Base-by-base conservation (phyloP, 768 basidiomycete species). In the Gloeophyllum trabeum region DNA sequence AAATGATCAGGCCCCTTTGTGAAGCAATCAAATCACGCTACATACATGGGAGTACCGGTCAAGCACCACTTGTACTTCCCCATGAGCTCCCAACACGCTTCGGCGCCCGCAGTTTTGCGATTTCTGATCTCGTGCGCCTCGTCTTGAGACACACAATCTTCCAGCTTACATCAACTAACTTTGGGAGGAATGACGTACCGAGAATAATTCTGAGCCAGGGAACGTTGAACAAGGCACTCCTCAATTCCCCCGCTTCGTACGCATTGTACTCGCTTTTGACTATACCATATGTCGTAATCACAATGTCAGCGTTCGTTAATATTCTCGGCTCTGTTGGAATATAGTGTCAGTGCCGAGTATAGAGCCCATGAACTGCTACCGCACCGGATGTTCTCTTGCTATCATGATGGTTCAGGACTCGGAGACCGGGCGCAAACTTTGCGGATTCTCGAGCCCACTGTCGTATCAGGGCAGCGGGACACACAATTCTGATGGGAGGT, bases 121-220 rank as follows among this genome's bases (percentile, higher is more conserved):
- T 73, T 71, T 60, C 76, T 77, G 63, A 79, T 77, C 42, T 67
- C 70, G 48, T 78, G 76, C 0, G 75, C 76, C 51, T 78, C 74
- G 49, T 77, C 75, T 71, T 23, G 5, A 30, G 16, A 16, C 10
- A 16, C 7, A 7, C 28, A 30, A 30, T 7, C 28, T 30, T 30
- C 28, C 7, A 16, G 28, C 10, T 16, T 30, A 16, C 28, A 30
- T 30, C 28, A 30, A 30, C n/a, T n/a, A n/a, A n/a, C n/a, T n/a
- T 30, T 16, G 28, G 10, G 28, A 7, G 28, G 10, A 7, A 7
- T 16, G 10, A 30, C 28, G 7, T 7, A 30, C 28, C 28, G 7
- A 30, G 28, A 7, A 30, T 16, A 7, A 30, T 16, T 16, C 28
- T 7, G 28, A 30, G 16, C 28, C 28, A 30, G 7, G 7, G 7